Base-by-base conservation (phyloP, 306 rosid species). In the Quercus gilva region DNA sequence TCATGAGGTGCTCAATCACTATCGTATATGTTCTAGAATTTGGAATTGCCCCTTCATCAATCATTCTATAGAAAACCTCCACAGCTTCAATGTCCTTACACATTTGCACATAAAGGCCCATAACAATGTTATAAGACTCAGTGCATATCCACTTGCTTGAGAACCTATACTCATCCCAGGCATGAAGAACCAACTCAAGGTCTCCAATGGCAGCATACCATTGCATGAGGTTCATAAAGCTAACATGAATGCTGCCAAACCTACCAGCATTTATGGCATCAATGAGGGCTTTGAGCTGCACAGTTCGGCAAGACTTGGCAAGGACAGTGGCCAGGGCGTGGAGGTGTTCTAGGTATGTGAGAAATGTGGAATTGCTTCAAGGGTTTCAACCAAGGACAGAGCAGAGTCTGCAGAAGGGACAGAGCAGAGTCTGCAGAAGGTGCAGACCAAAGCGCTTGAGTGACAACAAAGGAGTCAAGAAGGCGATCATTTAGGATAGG, bases 1-100 rank as follows among this genome's bases (percentile, higher is more conserved):
- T 91, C 67, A 88, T 89, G 37, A 91, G 94, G 81, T 93, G 97
- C 85, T 91, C 90, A 18, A 93, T 91, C 82, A 93, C 87, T 67
- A 93, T 73, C 14, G 84, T 87, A 80, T 79, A 91, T 12, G 89
- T 94, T 57, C 95, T 81, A 71, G 93, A 84, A 81, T 94, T 94
- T 0, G 95, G 97, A 58, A 88, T 77, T 2, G 87, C 87, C 59
- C 94, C 94, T 80, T 79, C 97, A 69, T 88, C 91, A 74, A 91
- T 57, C 91, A 94, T 83, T 69, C 81, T 87, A 19, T 3, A 10
- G 77, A 93, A 93, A 65, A 83, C 73, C 78, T 53, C 21, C 55
- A 90, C 85, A 0, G 90, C 97, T 72, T 90, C 92, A 14, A 57
- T 69, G 74, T 89, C 90, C 79, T 77, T 85, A 15, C 91, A 91